Conservation (phyloP, 805 yeast species). For the Suhomyces sp. region DNA sequence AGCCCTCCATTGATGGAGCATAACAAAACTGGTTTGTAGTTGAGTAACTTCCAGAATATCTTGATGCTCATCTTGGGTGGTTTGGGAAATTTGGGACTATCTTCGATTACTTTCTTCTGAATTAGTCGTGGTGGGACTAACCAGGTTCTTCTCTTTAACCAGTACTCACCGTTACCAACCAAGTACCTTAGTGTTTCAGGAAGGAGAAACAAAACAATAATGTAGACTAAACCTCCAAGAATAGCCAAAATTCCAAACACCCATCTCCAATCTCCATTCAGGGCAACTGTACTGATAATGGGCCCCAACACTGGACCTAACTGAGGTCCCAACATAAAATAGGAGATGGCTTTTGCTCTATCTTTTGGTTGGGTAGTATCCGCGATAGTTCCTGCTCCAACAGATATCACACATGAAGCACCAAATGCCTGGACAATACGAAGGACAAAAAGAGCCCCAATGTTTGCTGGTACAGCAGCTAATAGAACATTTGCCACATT, state of each 20-base stretch:
- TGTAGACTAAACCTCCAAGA: slow-evolving; percentile 22
- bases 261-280: slow-evolving; percentile 31
- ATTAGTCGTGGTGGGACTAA: slow-evolving; percentile 25
- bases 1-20: slow-evolving; percentile 48
- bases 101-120: slow-evolving; percentile 21
- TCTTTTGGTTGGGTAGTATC: slow-evolving; percentile 29
- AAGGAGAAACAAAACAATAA: slow-evolving; percentile 25
- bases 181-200: slow-evolving; percentile 40
- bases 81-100: slow-evolving; percentile 31
- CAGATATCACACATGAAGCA: slow-evolving; percentile 34
- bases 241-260: slow-evolving; percentile 31
- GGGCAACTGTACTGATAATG: slow-evolving; percentile 25
- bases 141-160: slow-evolving; percentile 13
- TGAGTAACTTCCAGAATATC: slow-evolving; percentile 34
- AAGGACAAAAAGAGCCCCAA: slow-evolving; percentile 26
- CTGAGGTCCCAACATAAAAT: slow-evolving; percentile 39
- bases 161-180: slow-evolving; percentile 35
- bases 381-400: slow-evolving; percentile 37
- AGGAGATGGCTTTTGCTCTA: slow-evolving; percentile 31
- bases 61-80: slow-evolving; percentile 46
- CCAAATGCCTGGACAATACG: slow-evolving; percentile 38
- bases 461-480: slow-evolving; percentile 29
- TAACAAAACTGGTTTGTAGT: slow-evolving; percentile 42
- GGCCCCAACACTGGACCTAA: slow-evolving; percentile 40
- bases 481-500: slow-evolving; percentile 27